phyloP scores from a whole-genome alignment of 805 yeast genomes.

The Candida saitoana region DNA sequence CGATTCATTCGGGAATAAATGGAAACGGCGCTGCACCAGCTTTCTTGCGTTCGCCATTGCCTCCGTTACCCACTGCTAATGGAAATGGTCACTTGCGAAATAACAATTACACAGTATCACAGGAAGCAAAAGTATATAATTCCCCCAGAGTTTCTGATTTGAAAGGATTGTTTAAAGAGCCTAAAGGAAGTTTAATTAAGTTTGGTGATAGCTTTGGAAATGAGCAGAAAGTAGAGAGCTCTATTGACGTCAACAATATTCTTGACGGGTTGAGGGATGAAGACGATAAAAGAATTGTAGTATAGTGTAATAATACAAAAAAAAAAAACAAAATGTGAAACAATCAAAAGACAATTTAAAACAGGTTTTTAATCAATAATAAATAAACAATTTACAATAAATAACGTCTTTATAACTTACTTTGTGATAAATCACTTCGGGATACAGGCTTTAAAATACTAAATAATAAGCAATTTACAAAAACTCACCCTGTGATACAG shows the following conservation, averaged over 20 bases:
- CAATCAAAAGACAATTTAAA: too few species aligned
- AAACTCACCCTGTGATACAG: too few species aligned
- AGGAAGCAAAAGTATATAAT: slow-evolving; percentile 11
- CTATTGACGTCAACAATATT: slow-evolving; percentile 31
- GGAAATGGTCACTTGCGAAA: not conserved
- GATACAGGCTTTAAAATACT: too few species aligned
- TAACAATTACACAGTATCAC: slow-evolving; percentile 16
- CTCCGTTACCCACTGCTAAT: slow-evolving; percentile 4
- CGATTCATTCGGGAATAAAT: slow-evolving; percentile 35
- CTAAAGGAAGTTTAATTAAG: slow-evolving; percentile 3
- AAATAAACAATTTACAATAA: too few species aligned
- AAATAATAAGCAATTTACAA: too few species aligned
- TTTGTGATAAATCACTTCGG: too few species aligned
- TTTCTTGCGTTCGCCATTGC: slow-evolving; percentile 1
- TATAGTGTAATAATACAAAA: slow-evolving; percentile 12
- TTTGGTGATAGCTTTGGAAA: slow-evolving; percentile 7
- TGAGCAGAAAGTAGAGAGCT: slow-evolving; percentile 16
- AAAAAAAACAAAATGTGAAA: too few species aligned
- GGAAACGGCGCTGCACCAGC: slow-evolving; percentile 1
- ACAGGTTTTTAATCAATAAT: too few species aligned
- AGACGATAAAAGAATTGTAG: slow-evolving; percentile 27
- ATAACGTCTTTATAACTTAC: too few species aligned
- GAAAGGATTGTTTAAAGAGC: slow-evolving; percentile 14
- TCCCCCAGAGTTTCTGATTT: slow-evolving; percentile 36
- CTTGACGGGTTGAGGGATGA: slow-evolving; percentile 32